These are phyloP conservation scores for Wallacemonas sp. DNA, from an alignment of 208 protist genomes.

Conservation along the genomic window DNA sequence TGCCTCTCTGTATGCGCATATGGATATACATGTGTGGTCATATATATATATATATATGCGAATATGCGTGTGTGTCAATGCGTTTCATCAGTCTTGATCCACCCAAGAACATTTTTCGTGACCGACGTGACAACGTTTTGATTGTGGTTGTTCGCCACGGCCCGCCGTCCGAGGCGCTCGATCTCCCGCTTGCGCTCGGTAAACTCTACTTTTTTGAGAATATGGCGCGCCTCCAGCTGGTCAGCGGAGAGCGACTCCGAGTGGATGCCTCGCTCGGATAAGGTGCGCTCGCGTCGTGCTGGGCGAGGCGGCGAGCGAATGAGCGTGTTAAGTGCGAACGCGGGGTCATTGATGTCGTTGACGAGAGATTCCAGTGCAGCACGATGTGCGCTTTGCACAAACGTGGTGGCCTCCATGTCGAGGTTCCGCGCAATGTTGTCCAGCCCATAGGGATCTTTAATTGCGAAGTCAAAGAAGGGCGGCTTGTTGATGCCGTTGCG, in stretches of 20 bases:
- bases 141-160: constrained; percentile 59
- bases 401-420: constrained; percentile 52
- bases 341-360: constrained; percentile 52
- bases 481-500: constrained; percentile 40
- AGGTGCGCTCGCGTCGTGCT: constrained; percentile 32
- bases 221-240: constrained; percentile 79
- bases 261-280: constrained; percentile 72
- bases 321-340: constrained; percentile 45
- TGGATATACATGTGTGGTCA: too few relatives aligned
- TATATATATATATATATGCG: too few relatives aligned
- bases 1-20: too few relatives aligned
- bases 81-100: constrained; percentile 68
- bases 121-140: constrained; percentile 71
- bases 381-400: constrained; percentile 58
- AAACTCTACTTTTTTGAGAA: constrained; percentile 79
- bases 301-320: constrained; percentile 52
- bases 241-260: constrained; percentile 57
- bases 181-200: constrained; percentile 68
- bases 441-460: constrained; percentile 88
- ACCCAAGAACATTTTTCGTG: constrained; percentile 83
- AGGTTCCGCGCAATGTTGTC: constrained; percentile 91
- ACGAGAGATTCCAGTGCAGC: constrained; percentile 43
- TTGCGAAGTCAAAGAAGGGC: constrained; percentile 88
- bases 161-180: constrained; percentile 64
- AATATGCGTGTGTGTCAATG: background rate